Evolutionary conservation across 257 asterid species (phyloP).

Genomic region (Fraxinus americana): DNA sequence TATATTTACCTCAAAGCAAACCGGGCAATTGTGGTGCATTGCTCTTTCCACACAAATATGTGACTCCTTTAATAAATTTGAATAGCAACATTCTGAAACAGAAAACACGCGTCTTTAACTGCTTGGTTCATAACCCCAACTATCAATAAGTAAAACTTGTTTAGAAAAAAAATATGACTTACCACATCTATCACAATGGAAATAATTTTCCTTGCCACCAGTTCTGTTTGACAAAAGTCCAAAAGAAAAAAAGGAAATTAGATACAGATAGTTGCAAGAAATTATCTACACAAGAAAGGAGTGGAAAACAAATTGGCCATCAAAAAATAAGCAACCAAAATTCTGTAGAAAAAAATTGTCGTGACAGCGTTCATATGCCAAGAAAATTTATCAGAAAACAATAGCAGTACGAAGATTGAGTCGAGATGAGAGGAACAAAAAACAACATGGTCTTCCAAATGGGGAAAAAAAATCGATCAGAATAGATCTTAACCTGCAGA

Average conservation of each 20-base stretch:
- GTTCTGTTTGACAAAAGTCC: conserved; percentile 32
- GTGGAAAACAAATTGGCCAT: too few relatives aligned
- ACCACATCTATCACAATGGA: conserved; percentile 61
- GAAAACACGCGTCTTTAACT: not conserved
- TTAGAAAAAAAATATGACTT: not conserved
- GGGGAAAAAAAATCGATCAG: not conserved
- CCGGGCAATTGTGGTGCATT: conserved; percentile 76
- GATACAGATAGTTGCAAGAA: not conserved
- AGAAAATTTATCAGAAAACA: not conserved
- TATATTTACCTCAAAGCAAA: conserved; percentile 69
- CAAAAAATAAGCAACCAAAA: too few relatives aligned
- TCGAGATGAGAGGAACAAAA: not conserved
- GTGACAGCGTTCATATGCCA: not conserved
- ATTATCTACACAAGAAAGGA: not conserved
- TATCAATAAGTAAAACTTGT: not conserved
- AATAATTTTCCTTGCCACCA: conserved; percentile 48
- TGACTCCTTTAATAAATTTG: conserved; percentile 56
- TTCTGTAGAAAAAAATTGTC: too few relatives aligned
- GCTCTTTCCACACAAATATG: conserved; percentile 74
- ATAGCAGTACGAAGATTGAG: not conserved
- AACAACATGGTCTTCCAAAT: not conserved
- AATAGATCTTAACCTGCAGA: conserved; percentile 41
- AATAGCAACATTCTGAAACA: conserved; percentile 66
- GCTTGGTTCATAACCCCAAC: not conserved
- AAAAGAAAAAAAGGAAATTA: not conserved